Evolutionary conservation across 768 basidiomycete species (phyloP), one percentile per base, ranked within the genome.

Genomic region (Suillus subaureus): DNA sequence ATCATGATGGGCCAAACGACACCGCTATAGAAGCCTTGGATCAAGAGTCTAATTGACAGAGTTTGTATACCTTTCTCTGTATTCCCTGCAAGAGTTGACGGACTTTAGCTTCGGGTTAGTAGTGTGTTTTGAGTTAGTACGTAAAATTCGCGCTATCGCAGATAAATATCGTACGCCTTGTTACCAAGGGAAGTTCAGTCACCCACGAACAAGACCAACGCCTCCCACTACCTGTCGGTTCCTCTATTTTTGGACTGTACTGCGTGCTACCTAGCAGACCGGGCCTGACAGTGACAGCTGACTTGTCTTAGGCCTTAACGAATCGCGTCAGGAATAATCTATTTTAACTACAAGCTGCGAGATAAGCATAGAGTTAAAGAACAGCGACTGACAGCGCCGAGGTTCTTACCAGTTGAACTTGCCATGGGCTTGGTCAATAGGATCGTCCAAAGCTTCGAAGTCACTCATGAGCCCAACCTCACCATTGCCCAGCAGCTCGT

Each of bases 401-500:
- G n/a, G n/a, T 28, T 31, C 18, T 12, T 21, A 31, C 3, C 18
- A 60, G 16, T 28, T 40, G 26, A 42, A 42, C 40, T 42, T 21
- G 12, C 18, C 56, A 78, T 78, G 77, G 70, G 66, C 23, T 23
- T 73, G 52, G 55, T 69, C 64, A 70, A 68, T 60, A 73, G 69
- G 67, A 58, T 77, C 21, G 45, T 71, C 33, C 70, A 67, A 65
- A 69, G 67, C 69, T 69, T 88, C 12, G 88, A 90, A 74, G 83
- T 89, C 61, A 74, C 80, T 63, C 85, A 84, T 70, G 79, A 85
- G 26, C 81, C 84, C 28, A 83, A 82, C 45, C 72, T 88, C 70
- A 83, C 85, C 31, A 81, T 84, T 64, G 78, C 77, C 51, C 81
- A 90, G 72, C 76, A 87, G 61, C 87, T 90, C 74, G 79, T 91